Evolutionary conservation across 2,329 filamentous ascomycete genomes (phyloP), one percentile per base, ranked within the genome.

Genomic region (Hymenoscyphus scutula): DNA sequence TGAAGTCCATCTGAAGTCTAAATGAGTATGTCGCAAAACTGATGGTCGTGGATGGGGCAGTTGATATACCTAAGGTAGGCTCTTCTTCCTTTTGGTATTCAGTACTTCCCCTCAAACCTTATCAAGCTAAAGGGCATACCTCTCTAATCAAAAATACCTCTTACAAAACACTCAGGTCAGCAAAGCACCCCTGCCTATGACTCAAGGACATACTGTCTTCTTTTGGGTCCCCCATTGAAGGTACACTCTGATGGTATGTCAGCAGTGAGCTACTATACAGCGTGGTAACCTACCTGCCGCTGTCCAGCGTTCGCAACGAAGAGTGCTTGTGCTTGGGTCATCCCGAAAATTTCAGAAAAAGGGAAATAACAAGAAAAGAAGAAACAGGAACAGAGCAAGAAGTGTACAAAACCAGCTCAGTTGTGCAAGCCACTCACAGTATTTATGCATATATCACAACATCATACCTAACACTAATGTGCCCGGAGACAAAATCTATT

Each of bases 101-200:
- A 51, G 45, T 23, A 51, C 5, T 51, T 11, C 3, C 13, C 19
- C 8, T 25, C 19, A 51, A 10, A 25, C 13, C 19, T 11, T 23
- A 10, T 51, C 19, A 23, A 25, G 2, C 4, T 11, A 11, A 13
- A 13, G 25, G 25, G 3, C 45, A 25, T 51, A 51, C 45, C 45
- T 51, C 45, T 23, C 45, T 51, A 13, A 51, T 51, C 19, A 51
- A 51, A 51, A 51, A 51, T 13, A 51, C 45, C 19, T 51, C 45
- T 51, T 13, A 19, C 13, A 23, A 2, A 51, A 25, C 45, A 23
- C 11, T 51, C 19, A 51, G 15, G 45, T 51, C 19, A 51, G 45
- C 45, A 51, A 51, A 51, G 11, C 2, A 23, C 1, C 7, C 7
- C n/a, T 13, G 11, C 2, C 11, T 25, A 51, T 25, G 45, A 51